phyloP scores from a whole-genome alignment of 345 rosid species.

The Xanthoceras sorbifolium region DNA sequence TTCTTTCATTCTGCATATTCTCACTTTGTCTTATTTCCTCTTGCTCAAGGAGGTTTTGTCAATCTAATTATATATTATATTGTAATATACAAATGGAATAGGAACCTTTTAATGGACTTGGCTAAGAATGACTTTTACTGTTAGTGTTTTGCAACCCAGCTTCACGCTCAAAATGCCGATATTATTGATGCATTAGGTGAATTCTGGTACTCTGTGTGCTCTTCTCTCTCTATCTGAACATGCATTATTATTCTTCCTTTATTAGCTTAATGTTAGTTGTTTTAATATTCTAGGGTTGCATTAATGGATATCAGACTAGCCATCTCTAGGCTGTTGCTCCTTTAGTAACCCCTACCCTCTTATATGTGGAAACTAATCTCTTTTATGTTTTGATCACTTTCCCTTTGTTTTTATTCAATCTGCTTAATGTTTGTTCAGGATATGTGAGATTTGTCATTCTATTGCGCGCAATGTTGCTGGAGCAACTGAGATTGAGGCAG shows the following conservation, averaged over 20 bases:
- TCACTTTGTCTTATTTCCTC: background rate
- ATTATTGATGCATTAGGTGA: background rate
- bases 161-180: background rate
- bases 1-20: background rate
- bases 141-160: background rate
- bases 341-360: background rate
- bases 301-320: background rate
- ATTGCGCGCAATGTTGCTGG: slow-evolving; percentile 70
- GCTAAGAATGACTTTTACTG: no score
- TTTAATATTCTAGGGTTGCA: background rate
- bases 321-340: background rate
- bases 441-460: slow-evolving; percentile 88
- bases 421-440: slow-evolving; percentile 42
- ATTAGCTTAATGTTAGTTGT: background rate
- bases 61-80: no score
- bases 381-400: background rate
- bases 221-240: background rate
- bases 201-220: background rate
- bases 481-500: slow-evolving; percentile 40
- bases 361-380: background rate
- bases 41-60: background rate
- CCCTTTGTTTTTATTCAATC: background rate
- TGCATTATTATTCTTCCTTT: slow-evolving; percentile 8
- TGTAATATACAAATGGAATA: no score
- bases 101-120: no score